Conservation (phyloP, 2,329 filamentous ascomycete species). For the Epichloe sibirici region DNA sequence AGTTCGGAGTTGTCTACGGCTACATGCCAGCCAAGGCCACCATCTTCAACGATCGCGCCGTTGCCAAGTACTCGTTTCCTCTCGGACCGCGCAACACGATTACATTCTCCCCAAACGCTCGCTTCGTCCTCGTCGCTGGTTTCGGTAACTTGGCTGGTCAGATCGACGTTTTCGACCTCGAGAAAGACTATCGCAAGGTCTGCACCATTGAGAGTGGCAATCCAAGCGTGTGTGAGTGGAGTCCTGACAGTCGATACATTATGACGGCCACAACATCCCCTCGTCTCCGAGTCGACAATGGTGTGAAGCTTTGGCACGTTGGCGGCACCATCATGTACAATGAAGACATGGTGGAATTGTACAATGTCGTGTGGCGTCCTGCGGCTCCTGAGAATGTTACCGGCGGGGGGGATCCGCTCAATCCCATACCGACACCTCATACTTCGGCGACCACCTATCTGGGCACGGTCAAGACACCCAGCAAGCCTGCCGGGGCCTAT, state of each 20-base stretch:
- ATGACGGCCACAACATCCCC: constrained; percentile 97
- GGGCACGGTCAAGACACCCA: constrained; percentile 80
- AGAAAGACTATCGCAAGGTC: constrained; percentile 87
- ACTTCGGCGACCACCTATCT: constrained; percentile 72
- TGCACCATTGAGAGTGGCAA: constrained; percentile 92
- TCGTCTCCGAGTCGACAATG: constrained; percentile 90
- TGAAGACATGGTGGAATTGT: constrained; percentile 88
- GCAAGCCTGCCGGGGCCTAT: constrained; percentile 95
- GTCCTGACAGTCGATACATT: constrained; percentile 87
- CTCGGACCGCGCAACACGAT: constrained; percentile 89
- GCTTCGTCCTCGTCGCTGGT: constrained; percentile 86
- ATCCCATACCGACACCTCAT: constrained; percentile 65
- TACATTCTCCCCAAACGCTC: constrained; percentile 82
- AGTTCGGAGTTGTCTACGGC: constrained; percentile 95
- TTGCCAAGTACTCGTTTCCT: constrained; percentile 73
- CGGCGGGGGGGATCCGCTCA: constrained; percentile 55
- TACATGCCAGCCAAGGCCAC: constrained; percentile 99
- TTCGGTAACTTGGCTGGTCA: constrained; percentile 96
- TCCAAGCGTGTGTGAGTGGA: constrained; percentile 94
- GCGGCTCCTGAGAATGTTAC: constrained; percentile 47
- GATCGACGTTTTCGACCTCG: constrained; percentile 94
- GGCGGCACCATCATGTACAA: constrained; percentile 85
- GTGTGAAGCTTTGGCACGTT: constrained; percentile 89
- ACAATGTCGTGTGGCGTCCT: constrained; percentile 82
- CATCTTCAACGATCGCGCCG: constrained; percentile 85